These are phyloP conservation scores for Eutypa lata DNA, from an alignment of 2,329 filamentous ascomycete species.

Conservation along the genomic window DNA sequence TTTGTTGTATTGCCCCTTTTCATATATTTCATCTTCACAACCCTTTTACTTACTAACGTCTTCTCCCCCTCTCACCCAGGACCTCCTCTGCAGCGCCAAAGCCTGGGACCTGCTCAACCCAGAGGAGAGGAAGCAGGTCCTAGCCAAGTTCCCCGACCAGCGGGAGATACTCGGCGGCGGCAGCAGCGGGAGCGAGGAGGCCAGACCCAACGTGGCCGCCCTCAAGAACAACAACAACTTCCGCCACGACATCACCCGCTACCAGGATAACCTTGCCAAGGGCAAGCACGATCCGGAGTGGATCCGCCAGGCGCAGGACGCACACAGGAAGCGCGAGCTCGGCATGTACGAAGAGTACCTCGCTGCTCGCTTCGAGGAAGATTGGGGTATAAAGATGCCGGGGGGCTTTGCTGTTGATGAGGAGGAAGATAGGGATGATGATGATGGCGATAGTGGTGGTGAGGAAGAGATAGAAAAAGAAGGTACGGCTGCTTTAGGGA, in stretches of 20 bases:
- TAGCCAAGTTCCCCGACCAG: slow-evolving; percentile 34
- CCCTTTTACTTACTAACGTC: slow-evolving; percentile 2
- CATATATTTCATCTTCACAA: background rate
- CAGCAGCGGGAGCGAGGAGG: slow-evolving; percentile 30
- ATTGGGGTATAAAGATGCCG: slow-evolving; percentile 45
- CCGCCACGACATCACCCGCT: slow-evolving; percentile 43
- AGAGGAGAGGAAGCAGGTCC: slow-evolving; percentile 31
- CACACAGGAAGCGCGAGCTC: slow-evolving; percentile 44
- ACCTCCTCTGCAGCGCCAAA: slow-evolving; percentile 32
- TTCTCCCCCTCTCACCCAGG: slow-evolving; percentile 20
- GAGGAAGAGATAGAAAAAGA: no score
- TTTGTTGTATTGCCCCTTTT: no score
- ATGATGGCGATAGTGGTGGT: no score
- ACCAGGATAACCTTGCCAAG: slow-evolving; percentile 41
- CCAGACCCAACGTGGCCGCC: slow-evolving; percentile 38
- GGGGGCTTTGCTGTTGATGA: no score
- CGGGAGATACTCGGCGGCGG: slow-evolving; percentile 34
- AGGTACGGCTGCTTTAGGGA: no score
- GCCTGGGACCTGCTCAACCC: slow-evolving; percentile 35
- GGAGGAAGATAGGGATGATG: no score
- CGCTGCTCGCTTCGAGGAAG: slow-evolving; percentile 40
- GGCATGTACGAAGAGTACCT: slow-evolving; percentile 51
- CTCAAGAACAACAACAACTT: slow-evolving; percentile 47
- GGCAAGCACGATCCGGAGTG: slow-evolving; percentile 52
- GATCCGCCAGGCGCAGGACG: slow-evolving; percentile 49